Percentiles rank a stretch among this genome's conserved stretches.
These are phyloP conservation scores for Monascus ruber DNA, from an alignment of 2,329 filamentous ascomycete species.

Conservation along the genomic window DNA sequence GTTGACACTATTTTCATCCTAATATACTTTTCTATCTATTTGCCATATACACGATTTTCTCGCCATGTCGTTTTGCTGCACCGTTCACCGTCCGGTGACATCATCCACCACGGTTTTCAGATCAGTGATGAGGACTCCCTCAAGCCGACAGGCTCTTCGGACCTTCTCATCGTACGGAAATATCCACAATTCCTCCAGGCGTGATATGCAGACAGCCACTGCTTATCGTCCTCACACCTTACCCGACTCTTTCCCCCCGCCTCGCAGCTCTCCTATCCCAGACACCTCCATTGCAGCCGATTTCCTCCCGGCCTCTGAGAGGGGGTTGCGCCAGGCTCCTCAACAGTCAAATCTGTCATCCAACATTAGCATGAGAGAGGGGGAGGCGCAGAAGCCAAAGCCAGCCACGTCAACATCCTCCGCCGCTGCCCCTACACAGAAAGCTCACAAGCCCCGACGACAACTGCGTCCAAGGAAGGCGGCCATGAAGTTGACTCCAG, in stretches of 20 bases:
- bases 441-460: constrained; percentile 45
- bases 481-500: constrained; percentile 72
- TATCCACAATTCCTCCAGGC: constrained; percentile 40
- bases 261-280: constrained; percentile 46
- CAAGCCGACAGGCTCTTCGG: constrained; percentile 29
- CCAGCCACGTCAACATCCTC: constrained; percentile 27
- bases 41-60: not conserved
- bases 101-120: constrained; percentile 34
- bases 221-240: constrained; percentile 52
- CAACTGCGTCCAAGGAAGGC: constrained; percentile 78
- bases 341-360: constrained; percentile 23
- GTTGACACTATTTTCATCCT: too few relatives aligned
- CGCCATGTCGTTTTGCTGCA: constrained; percentile 30
- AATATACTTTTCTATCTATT: too few relatives aligned
- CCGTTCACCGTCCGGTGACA: constrained; percentile 32
- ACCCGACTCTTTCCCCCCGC: constrained; percentile 44
- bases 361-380: constrained; percentile 45
- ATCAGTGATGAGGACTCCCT: constrained; percentile 23
- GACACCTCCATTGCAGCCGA: constrained; percentile 51
- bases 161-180: constrained; percentile 38
- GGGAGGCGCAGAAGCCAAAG: constrained; percentile 57
- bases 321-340: constrained; percentile 33
- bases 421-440: constrained; percentile 24
- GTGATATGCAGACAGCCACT: constrained; percentile 54
- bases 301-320: constrained; percentile 37